Evolutionary conservation across 352 stramenopile species (phyloP).

Genomic region (Halophytophthora batemanensis): DNA sequence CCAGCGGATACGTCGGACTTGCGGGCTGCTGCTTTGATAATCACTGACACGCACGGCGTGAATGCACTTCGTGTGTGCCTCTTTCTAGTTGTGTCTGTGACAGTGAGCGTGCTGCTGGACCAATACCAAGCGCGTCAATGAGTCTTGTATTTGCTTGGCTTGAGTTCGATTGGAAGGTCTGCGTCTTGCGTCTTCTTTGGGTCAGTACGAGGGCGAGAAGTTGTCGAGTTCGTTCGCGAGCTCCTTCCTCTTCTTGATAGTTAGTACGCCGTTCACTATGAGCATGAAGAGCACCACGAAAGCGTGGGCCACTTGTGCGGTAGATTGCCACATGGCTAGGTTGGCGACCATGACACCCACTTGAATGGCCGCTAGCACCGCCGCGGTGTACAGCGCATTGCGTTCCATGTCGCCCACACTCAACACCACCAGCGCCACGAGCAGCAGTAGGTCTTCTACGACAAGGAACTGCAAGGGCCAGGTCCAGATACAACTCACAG

Average conservation of each 20-base stretch:
- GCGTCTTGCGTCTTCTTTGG: neutral
- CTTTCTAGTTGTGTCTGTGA: too few relatives aligned
- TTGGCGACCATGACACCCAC: conserved; percentile 34
- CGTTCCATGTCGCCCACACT: conserved; percentile 25
- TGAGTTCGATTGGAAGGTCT: neutral
- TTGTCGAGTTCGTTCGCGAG: conserved; percentile 27
- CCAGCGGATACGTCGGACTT: conserved; percentile 44
- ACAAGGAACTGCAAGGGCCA: conserved; percentile 37
- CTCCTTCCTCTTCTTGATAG: conserved; percentile 25
- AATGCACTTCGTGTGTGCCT: too few relatives aligned
- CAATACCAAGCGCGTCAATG: too few relatives aligned
- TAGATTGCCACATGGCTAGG: conserved; percentile 28
- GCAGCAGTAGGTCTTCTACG: conserved; percentile 36
- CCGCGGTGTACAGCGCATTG: conserved; percentile 37
- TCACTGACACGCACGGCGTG: too few relatives aligned
- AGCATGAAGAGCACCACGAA: conserved; percentile 30
- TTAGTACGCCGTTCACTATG: conserved; percentile 22
- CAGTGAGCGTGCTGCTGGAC: too few relatives aligned
- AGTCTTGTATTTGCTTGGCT: neutral
- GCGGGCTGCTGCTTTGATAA: conserved; percentile 55
- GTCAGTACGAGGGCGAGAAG: conserved; percentile 38
- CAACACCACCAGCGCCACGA: conserved; percentile 44
- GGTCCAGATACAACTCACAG: neutral
- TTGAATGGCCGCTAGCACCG: conserved; percentile 38
- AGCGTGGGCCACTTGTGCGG: conserved; percentile 33